Conservation (phyloP, 139 green algal genomes). For the Chlamydomonas applanata region DNA sequence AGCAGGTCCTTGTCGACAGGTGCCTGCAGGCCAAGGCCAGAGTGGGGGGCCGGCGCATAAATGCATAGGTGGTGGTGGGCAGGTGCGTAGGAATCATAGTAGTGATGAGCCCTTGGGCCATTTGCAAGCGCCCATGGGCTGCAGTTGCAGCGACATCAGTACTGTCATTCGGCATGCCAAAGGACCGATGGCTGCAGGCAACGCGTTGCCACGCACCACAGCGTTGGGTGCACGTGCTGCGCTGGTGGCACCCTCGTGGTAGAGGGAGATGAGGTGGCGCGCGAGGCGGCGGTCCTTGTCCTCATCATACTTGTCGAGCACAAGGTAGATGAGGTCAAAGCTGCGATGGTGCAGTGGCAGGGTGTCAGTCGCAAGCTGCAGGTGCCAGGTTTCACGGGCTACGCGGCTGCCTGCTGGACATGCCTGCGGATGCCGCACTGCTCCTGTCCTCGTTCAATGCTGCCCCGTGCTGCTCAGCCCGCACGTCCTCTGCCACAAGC, state of each 20-base stretch:
- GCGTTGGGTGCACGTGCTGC: slow-evolving; percentile 2
- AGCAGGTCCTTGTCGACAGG: slow-evolving; percentile 75
- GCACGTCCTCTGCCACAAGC: no score
- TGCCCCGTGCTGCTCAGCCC: no score
- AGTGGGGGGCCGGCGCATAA: neutral
- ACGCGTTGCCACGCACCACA: slow-evolving; percentile 11
- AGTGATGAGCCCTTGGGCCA: no score
- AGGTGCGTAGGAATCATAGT: no score
- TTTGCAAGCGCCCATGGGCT: no score
- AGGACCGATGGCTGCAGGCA: no score
- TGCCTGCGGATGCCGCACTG: no score
- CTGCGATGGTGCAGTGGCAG: slow-evolving; percentile 45
- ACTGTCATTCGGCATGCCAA: no score
- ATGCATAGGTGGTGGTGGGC: neutral
- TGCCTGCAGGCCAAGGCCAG: slow-evolving; percentile 23
- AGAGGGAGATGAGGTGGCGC: slow-evolving; percentile 87
- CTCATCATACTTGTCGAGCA: slow-evolving; percentile 90
- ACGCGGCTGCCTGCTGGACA: no score
- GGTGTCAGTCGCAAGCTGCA: slow-evolving; percentile 32
- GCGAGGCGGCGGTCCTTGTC: slow-evolving; percentile 82
- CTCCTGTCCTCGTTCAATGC: no score
- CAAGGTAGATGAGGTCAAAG: slow-evolving; percentile 95
- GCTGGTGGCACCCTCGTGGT: slow-evolving; percentile 52
- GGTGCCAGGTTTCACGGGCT: no score
- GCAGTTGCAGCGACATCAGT: no score